Evolutionary conservation across 1,284 basidiomycete species (phyloP), one percentile per base, ranked within the genome.

Genomic region (Puccinia novopanici): DNA sequence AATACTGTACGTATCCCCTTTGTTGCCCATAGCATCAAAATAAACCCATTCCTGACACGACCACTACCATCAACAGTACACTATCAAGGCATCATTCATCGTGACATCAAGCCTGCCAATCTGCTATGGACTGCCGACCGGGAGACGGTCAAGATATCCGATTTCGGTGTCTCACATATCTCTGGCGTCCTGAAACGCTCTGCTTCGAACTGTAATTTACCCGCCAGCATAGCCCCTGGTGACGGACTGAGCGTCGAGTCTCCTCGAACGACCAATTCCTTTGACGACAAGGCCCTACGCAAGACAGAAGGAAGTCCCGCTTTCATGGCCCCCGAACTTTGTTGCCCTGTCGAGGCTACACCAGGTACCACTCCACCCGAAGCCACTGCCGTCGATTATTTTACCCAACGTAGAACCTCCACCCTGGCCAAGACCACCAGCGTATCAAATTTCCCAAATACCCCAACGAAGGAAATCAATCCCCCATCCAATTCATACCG

Each of bases 101-200:
- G 97, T 81, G 97, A 99, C 87, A 98, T 99, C 88, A 99, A 99
- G 86, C 97, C 97, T 15, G 94, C 94, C 81, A 99, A 99, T 86
- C 90, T 99, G 50, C 89, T 99, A 22, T 94, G 92, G 90, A 92
- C 93, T 22, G 89, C 89, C 50, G 91, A 94, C 86, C 90, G 91
- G 67, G 83, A 83, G 63, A 89, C 89, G 81, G 95, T 98, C 87
- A 99, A 99, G 87, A 99, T 99, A 82, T 94, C 92, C 30, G 94
- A 96, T 87, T 99, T 99, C 87, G 96, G 97, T 78, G 95, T 97
- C 79, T 95, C 95, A 12, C 94, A 97, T 86, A 95, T 96, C 86
- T 95, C 93, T 10, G 92, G 93, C 83, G 92, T 93, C 0, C 90
- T 93, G 82, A 89, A 90, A 34, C 88, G 92, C 82, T 82, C 82